Evolutionary conservation across 192 early-diverging fungal species (phyloP).

Genomic region (Linnemannia exigua): DNA sequence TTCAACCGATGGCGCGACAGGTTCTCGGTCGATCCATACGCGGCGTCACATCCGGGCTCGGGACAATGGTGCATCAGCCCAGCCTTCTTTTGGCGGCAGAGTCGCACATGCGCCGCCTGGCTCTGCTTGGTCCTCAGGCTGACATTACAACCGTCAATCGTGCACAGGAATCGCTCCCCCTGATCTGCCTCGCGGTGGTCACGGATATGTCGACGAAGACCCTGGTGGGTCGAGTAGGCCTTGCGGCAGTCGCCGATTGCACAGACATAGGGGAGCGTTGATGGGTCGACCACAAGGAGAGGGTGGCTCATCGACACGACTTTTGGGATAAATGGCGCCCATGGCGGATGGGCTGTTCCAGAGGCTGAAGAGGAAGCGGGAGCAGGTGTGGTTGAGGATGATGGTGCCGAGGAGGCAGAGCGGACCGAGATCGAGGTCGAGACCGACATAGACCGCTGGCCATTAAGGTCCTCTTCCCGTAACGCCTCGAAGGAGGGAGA

Average conservation of each 20-base stretch:
- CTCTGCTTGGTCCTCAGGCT: slow-evolving; percentile 42
- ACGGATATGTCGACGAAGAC: slow-evolving; percentile 34
- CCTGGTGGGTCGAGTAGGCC: slow-evolving; percentile 35
- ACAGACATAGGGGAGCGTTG: slow-evolving; percentile 21
- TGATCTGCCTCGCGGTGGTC: slow-evolving; percentile 40
- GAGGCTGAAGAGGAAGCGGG: background rate
- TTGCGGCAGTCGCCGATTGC: slow-evolving; percentile 36
- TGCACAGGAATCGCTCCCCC: slow-evolving; percentile 29
- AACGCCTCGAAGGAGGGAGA: background rate
- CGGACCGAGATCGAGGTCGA: background rate
- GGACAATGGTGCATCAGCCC: slow-evolving; percentile 32
- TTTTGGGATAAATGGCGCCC: background rate
- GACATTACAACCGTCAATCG: slow-evolving; percentile 36
- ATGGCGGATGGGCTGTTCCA: slow-evolving; percentile 1
- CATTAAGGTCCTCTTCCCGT: background rate
- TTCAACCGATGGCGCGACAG: slow-evolving; percentile 45
- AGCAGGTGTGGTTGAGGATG: background rate
- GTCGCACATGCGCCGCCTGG: slow-evolving; percentile 33
- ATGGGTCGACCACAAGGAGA: background rate
- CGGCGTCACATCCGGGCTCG: slow-evolving; percentile 39
- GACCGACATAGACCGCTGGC: background rate
- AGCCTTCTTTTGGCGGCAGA: slow-evolving; percentile 48
- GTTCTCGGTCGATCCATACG: slow-evolving; percentile 49
- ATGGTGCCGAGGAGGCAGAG: background rate
- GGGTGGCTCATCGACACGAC: slow-evolving; percentile 1